phyloP scores from a whole-genome alignment of 306 rosid genomes.

The Aeschynomene evenia region DNA sequence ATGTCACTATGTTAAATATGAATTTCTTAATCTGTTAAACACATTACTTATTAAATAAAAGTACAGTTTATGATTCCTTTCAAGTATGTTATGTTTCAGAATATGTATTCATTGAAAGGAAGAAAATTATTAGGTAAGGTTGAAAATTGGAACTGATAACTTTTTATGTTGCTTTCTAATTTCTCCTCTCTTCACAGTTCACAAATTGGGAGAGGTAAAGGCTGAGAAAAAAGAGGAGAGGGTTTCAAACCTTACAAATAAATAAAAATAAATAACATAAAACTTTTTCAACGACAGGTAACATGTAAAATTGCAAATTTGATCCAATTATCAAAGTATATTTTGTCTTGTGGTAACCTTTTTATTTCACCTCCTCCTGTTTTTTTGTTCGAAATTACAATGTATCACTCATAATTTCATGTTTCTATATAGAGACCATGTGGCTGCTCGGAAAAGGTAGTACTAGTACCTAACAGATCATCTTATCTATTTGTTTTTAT shows the following conservation, averaged over 20 bases:
- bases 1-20: not conserved
- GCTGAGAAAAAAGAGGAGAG: not conserved
- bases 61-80: not conserved
- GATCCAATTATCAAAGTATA: not conserved
- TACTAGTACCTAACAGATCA: not conserved
- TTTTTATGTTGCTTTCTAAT: not conserved
- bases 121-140: not conserved
- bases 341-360: not conserved
- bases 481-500: not conserved
- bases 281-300: not conserved
- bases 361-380: not conserved
- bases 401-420: not conserved
- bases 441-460: constrained; percentile 6
- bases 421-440: not conserved
- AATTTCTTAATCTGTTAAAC: not conserved
- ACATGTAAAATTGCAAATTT: not conserved
- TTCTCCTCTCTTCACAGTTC: not conserved
- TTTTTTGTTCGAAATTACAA: not conserved
- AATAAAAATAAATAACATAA: not conserved
- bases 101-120: not conserved
- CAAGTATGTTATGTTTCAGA: not conserved
- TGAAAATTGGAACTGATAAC: not conserved
- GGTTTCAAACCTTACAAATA: not conserved
- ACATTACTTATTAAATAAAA: not conserved
- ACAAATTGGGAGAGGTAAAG: not conserved